phyloP scores from a whole-genome alignment of 352 stramenopile species.

The Aphanomyces euteiches region DNA sequence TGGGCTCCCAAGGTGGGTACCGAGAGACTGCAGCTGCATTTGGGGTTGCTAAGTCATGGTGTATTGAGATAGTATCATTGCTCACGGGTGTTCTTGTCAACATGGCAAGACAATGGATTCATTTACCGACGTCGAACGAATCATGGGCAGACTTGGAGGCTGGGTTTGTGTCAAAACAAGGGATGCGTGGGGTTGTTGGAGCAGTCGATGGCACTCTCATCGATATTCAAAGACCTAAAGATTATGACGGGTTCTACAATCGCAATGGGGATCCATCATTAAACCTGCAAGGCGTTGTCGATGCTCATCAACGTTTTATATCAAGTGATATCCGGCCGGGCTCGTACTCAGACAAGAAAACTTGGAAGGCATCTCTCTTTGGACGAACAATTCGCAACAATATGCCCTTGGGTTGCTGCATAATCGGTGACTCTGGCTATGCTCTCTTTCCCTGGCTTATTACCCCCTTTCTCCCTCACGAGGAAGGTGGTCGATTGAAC shows the following conservation, averaged over 20 bases:
- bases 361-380: not conserved
- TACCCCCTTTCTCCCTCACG: not conserved
- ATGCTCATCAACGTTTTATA: not conserved
- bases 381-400: not conserved
- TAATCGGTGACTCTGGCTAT: constrained; percentile 3
- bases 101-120: not conserved
- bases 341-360: constrained; percentile 4
- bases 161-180: not conserved
- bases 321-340: not conserved
- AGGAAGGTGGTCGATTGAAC: not conserved
- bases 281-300: constrained; percentile 28
- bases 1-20: not conserved
- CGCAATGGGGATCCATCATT: constrained; percentile 18
- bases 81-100: not conserved
- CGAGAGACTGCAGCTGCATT: not conserved
- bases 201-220: constrained; percentile 24
- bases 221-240: constrained; percentile 10
- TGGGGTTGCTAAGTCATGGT: constrained; percentile 15
- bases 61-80: not conserved
- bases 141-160: not conserved
- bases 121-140: not conserved
- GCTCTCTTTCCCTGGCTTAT: not conserved
- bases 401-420: not conserved
- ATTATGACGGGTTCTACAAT: constrained; percentile 27
- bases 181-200: constrained; percentile 10